Base-by-base conservation (phyloP, 2,329 filamentous ascomycete species). In the Cladophialophora chaetospira region DNA sequence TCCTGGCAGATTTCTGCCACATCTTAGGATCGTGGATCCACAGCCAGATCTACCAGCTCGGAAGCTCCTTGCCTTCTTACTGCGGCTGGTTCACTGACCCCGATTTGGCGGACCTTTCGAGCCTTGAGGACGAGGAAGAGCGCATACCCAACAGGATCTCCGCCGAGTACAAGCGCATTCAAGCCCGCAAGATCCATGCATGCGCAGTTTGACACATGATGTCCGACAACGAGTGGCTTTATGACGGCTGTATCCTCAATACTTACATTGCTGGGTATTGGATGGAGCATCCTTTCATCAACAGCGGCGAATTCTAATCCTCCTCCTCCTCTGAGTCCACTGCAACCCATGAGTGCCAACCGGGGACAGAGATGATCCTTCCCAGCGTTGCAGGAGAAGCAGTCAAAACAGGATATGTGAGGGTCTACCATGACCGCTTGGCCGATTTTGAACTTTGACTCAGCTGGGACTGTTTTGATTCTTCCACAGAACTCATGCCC, bases 151-250 rank as follows among this genome's bases (percentile, higher is more conserved):
- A 82, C 81, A 0, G 80, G 80, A 2, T 79, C 80, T 15, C 75
- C 79, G 13, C 80, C 80, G 2, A 82, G 67, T 11, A 83, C 71
- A 15, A 82, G 67, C 1, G 74, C 77, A 0, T 72, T 68, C 47
- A 78, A 71, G 17, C 73, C 74, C 3, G 68, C 65, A 57, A 78
- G 74, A 67, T 77, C 77, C 4, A 35, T 31, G 8, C 43, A 29
- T 21, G 76, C 77, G 42, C 75, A 71, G 35, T 78, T 76, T 21
- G 81, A 75, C 1, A 79, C 79, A 63, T 82, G 80, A 75, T 78
- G 81, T 15, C 76, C 79, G 1, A 82, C 80, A 3, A 78, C 73
- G 0, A 82, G 69, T 2, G 80, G 80, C 62, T 82, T 80, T 33
- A 82, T 73, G 17, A 83, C 70, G 1, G 79, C 79, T 69, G 74